Conservation (phyloP, 805 yeast genomes). For the Metschnikowia matae region DNA sequence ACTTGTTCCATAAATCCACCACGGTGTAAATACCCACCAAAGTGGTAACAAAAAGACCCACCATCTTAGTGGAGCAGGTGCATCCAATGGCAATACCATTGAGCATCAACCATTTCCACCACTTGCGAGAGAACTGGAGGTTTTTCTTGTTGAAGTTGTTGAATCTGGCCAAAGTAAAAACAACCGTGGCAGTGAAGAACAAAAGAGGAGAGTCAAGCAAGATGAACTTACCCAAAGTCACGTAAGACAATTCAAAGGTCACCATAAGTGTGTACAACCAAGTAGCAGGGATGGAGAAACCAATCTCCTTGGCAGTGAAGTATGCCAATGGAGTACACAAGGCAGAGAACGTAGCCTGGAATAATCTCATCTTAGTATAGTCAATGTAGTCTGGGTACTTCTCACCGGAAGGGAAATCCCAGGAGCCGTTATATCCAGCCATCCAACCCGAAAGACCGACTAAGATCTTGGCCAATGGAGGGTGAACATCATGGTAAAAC, state of each 20-base stretch:
- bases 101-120: constrained; percentile 91
- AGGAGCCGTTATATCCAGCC: constrained; percentile 81
- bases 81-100: constrained; percentile 89
- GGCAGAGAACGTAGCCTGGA: constrained; percentile 66
- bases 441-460: constrained; percentile 83
- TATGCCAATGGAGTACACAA: constrained; percentile 69
- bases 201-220: constrained; percentile 87
- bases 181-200: constrained; percentile 82
- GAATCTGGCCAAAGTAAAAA: constrained; percentile 68
- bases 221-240: constrained; percentile 84
- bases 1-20: constrained; percentile 79
- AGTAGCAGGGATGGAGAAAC: constrained; percentile 63
- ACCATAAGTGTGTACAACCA: constrained; percentile 83
- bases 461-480: constrained; percentile 93
- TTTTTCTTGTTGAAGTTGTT: constrained; percentile 51
- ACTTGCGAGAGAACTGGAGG: constrained; percentile 57
- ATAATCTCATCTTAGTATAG: constrained; percentile 62
- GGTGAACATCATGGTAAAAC: constrained; percentile 95
- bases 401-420: constrained; percentile 66
- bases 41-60: constrained; percentile 85
- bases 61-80: constrained; percentile 93
- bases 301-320: constrained; percentile 48
- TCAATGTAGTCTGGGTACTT: constrained; percentile 59
- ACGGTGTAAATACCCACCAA: constrained; percentile 87
- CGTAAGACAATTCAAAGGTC: constrained; percentile 74